Evolutionary conservation across 73 alveolate genomes (phyloP).

Genomic region (Tetrahymena malaccensis): DNA sequence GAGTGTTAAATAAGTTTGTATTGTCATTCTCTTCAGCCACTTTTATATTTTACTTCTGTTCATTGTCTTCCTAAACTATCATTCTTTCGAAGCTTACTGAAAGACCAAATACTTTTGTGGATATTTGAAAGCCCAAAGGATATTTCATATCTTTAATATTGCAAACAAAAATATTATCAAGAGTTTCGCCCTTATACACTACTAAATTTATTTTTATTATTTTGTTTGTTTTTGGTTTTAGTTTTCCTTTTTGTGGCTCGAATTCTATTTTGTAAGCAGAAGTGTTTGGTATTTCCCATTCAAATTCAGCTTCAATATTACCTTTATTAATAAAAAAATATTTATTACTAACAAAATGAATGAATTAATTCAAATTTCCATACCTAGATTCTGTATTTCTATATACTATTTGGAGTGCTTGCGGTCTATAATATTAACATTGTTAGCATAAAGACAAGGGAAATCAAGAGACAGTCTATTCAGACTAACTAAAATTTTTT

Average conservation of each 20-base stretch:
- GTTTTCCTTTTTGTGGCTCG: constrained; percentile 50
- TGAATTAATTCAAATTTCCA: background rate
- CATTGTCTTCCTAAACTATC: constrained; percentile 17
- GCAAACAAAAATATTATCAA: constrained; percentile 46
- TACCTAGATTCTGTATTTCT: constrained; percentile 45
- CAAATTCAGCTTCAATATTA: background rate
- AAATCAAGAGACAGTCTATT: constrained; percentile 36
- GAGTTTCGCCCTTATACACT: constrained; percentile 45
- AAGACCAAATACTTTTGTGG: constrained; percentile 57
- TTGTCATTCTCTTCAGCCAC: background rate
- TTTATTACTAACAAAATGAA: constrained; percentile 40
- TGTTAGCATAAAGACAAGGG: constrained; percentile 51
- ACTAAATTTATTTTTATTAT: constrained; percentile 20
- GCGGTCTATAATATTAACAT: constrained; percentile 24
- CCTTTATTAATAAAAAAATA: constrained; percentile 10
- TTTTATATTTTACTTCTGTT: background rate
- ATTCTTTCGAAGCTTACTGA: constrained; percentile 35
- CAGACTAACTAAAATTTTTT: constrained; percentile 42
- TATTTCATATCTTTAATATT: constrained; percentile 43
- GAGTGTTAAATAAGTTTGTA: background rate
- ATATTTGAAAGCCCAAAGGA: constrained; percentile 48
- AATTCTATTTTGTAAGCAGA: constrained; percentile 15
- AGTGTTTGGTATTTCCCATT: background rate
- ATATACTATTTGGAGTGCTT: constrained; percentile 8
- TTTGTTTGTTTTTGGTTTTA: constrained; percentile 47